Evolutionary conservation across 768 basidiomycete species (phyloP), one percentile per base, ranked within the genome.

Genomic region (Cantharellus cinnabarinus): DNA sequence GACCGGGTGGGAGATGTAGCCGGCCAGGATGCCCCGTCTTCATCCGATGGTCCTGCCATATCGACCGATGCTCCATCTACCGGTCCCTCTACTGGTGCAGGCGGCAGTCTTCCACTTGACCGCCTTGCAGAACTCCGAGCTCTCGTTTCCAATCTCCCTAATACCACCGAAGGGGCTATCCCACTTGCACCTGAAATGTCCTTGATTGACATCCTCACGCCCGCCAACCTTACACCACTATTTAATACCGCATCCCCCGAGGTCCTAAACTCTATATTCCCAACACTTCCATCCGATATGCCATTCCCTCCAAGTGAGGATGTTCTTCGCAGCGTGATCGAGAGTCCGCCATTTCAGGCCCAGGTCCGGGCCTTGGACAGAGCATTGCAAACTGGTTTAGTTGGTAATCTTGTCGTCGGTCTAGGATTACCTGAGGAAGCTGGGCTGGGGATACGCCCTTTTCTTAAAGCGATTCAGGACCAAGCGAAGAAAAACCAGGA

Each of bases 371-470:
- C 78, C 67, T 77, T 95, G 53, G 90, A 95, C 67, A 81, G 84
- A 66, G 90, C 89, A 3, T 73, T 95, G 58, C 73, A 82, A 56
- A 90, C 85, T 0, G 90, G 90, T 4, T 70, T 89, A 56, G 71
- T 91, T 2, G 82, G 81, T 3, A 79, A 76, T 0, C 73, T 93
- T 20, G 87, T 94, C 60, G 73, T 81, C 41, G 77, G 80, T 35
- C 73, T 95, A 4, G 90, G 89, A 2, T 71, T 95, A 42, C 86
- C 88, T 0, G 87, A 85, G 65, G 84, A 83, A 64, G 90, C 90
- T 4, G 90, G 89, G 0, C 76, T 75, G 3, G 80, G 88, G 3
- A 75, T 91, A 3, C 78, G 73, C 48, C 80, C 86, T 3, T 94
- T 94, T 69, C 72, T 95, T 68, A 75, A 80, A 42, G 89, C 86